phyloP scores from a whole-genome alignment of 2,329 filamentous ascomycete species.

The Hansfordia pulvinata region DNA sequence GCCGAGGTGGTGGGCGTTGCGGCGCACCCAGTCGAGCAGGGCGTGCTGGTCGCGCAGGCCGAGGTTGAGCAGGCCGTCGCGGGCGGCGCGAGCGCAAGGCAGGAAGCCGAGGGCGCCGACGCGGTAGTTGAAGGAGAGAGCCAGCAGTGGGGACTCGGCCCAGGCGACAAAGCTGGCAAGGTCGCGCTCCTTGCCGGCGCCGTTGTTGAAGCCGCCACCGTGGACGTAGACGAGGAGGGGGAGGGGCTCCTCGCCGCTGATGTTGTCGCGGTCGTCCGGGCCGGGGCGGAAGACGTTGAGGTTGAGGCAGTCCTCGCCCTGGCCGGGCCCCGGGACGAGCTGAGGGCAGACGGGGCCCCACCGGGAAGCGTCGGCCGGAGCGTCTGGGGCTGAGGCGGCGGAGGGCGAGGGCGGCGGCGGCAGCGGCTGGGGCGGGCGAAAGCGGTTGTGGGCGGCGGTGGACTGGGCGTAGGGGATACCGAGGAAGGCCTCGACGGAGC shows the following conservation, averaged over 20 bases:
- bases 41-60: slow-evolving; percentile 38
- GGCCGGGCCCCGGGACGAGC: slow-evolving; percentile 7
- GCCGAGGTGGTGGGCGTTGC: slow-evolving; percentile 38
- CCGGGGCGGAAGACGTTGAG: slow-evolving; percentile 11
- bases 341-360: slow-evolving; percentile 10
- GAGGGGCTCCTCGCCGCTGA: slow-evolving; percentile 6
- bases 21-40: slow-evolving; percentile 37
- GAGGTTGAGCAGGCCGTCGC: slow-evolving; percentile 41
- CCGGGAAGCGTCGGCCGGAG: slow-evolving; percentile 11
- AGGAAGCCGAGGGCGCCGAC: slow-evolving; percentile 48
- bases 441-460: slow-evolving; percentile 30
- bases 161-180: slow-evolving; percentile 37
- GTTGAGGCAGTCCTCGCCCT: slow-evolving; percentile 14
- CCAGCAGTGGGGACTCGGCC: slow-evolving; percentile 27
- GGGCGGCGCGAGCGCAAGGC: slow-evolving; percentile 30
- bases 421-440: slow-evolving; percentile 20
- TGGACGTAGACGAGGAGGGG: slow-evolving; percentile 28
- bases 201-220: slow-evolving; percentile 30
- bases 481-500: slow-evolving; percentile 24
- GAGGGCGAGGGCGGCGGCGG: slow-evolving; percentile 3
- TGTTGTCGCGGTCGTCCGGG: neutral
- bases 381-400: slow-evolving; percentile 11
- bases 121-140: slow-evolving; percentile 34
- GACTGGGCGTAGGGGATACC: slow-evolving; percentile 34
- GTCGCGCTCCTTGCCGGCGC: slow-evolving; percentile 26